Evolutionary conservation across 805 yeast species (phyloP).

Genomic region (Candida parachauliodes): DNA sequence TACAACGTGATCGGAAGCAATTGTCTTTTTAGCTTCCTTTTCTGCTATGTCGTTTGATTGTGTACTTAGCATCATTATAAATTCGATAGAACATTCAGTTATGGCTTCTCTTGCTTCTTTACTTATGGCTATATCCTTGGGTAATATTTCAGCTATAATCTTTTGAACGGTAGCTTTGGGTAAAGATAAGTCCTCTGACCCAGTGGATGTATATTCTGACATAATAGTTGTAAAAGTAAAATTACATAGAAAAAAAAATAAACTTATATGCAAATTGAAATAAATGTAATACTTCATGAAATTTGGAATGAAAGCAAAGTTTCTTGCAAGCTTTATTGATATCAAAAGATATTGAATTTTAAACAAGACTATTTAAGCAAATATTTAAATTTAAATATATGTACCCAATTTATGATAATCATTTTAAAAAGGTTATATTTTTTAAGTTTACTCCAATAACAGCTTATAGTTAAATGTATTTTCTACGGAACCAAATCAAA

Average conservation of each 20-base stretch:
- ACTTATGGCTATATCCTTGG: conserved; percentile 81
- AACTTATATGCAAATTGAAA: not conserved
- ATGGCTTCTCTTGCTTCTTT: conserved; percentile 93
- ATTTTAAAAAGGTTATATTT: too few species aligned
- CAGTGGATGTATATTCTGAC: conserved; percentile 37
- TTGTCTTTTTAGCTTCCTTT: conserved; percentile 91
- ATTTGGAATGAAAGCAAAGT: too few species aligned
- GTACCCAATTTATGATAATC: too few species aligned
- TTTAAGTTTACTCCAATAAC: too few species aligned
- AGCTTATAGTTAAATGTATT: too few species aligned
- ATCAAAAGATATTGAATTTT: too few species aligned
- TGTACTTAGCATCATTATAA: conserved; percentile 89
- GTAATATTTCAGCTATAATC: conserved; percentile 84
- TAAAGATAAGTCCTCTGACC: conserved; percentile 39
- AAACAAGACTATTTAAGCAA: too few species aligned
- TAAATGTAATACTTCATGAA: too few species aligned
- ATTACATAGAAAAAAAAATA: not conserved
- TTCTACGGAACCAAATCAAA: too few species aligned
- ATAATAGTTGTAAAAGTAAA: conserved; percentile 13
- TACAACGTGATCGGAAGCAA: conserved; percentile 93
- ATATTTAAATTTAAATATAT: too few species aligned
- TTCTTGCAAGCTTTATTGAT: too few species aligned
- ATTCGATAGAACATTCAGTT: conserved; percentile 94
- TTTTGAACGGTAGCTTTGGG: conserved; percentile 91
- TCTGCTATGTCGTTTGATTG: conserved; percentile 96